phyloP scores from a whole-genome alignment of 345 rosid species.

The Kandelia obovata region DNA sequence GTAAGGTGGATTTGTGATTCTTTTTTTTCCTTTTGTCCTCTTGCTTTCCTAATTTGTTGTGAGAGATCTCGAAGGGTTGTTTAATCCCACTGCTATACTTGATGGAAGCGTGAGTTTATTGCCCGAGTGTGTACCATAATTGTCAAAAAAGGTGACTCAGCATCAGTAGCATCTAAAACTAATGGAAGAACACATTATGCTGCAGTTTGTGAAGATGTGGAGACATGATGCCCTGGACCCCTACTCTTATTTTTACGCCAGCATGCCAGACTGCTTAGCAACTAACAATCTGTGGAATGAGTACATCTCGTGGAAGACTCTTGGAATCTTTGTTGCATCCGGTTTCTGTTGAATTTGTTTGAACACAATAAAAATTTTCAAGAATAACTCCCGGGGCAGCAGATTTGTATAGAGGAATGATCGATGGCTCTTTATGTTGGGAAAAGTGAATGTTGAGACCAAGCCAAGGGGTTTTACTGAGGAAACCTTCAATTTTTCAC shows the following conservation, averaged over 20 bases:
- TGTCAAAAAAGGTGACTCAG: too few species aligned
- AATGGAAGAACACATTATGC: too few species aligned
- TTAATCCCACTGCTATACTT: too few species aligned
- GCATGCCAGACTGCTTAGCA: not conserved
- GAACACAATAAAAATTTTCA: not conserved
- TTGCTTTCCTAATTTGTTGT: too few species aligned
- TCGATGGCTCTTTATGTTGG: not conserved
- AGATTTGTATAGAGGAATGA: not conserved
- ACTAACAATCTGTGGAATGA: not conserved
- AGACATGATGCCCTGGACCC: too few species aligned
- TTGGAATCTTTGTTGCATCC: not conserved
- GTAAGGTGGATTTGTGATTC: not conserved
- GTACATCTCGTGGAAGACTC: not conserved
- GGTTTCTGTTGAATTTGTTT: not conserved
- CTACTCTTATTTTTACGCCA: too few species aligned
- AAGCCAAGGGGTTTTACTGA: not conserved
- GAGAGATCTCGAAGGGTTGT: too few species aligned
- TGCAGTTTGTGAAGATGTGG: too few species aligned
- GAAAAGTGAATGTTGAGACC: conserved; percentile 1
- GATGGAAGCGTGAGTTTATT: too few species aligned
- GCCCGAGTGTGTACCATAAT: too few species aligned
- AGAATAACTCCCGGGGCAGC: conserved; percentile 2
- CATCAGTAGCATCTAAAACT: too few species aligned
- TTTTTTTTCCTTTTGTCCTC: not conserved
- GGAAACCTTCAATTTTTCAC: not conserved